Conservation (phyloP, 2,329 filamentous ascomycete genomes). For the Cryphonectria parasitica region DNA sequence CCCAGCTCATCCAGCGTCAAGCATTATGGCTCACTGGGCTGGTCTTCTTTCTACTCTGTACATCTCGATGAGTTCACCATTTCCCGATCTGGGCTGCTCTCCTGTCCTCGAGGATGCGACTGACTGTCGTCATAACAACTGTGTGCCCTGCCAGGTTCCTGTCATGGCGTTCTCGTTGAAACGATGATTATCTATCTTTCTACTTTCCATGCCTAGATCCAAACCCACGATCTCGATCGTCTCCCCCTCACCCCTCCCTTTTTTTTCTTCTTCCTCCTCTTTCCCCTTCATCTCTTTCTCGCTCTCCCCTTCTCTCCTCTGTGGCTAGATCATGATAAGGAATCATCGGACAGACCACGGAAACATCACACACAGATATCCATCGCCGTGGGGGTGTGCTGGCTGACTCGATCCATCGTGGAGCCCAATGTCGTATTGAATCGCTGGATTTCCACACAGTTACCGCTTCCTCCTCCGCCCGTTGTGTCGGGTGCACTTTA, state of each 20-base stretch:
- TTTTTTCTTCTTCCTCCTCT: neutral
- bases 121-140: neutral
- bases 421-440: conserved; percentile 1
- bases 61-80: conserved; percentile 5
- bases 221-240: conserved; percentile 1
- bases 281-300: neutral
- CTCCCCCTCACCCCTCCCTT: neutral
- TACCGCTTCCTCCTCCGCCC: conserved; percentile 7
- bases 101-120: neutral
- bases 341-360: neutral
- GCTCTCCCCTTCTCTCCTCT: neutral
- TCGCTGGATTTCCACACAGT: neutral
- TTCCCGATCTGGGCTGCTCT: neutral
- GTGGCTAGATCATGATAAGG: neutral
- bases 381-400: neutral
- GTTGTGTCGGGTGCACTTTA: conserved; percentile 7
- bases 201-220: neutral
- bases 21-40: neutral
- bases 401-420: conserved; percentile 6
- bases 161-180: neutral
- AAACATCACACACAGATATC: neutral
- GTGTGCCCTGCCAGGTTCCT: neutral
- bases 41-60: neutral
- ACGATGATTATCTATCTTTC: neutral
- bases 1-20: neutral